Conservation (phyloP, 768 basidiomycete genomes). For the Tricholoma sp. region DNA sequence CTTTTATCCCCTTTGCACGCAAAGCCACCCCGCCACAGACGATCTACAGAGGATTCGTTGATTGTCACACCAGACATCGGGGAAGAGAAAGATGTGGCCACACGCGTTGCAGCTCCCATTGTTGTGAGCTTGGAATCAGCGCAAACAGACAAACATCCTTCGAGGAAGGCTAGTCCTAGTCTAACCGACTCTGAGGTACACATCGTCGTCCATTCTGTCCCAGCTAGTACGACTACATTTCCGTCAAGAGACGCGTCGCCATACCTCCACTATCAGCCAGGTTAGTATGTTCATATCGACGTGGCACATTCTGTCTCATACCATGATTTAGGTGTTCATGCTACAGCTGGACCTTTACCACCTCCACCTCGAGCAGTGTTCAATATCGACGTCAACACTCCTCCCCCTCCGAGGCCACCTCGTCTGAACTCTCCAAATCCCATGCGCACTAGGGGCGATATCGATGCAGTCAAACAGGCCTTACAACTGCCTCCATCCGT, state of each 20-base stretch:
- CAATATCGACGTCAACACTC: slow-evolving; percentile 36
- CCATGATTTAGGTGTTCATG: slow-evolving; percentile 43
- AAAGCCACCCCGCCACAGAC: slow-evolving; percentile 6
- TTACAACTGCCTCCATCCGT: slow-evolving; percentile 57
- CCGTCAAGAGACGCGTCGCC: slow-evolving; percentile 26
- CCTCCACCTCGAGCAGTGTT: slow-evolving; percentile 59
- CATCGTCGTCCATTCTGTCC: slow-evolving; percentile 19
- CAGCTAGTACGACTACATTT: slow-evolving; percentile 16
- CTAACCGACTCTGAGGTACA: slow-evolving; percentile 19
- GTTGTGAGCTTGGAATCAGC: slow-evolving; percentile 42
- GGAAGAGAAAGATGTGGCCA: slow-evolving; percentile 51
- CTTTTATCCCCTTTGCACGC: slow-evolving; percentile 20
- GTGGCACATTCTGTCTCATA: slow-evolving; percentile 1
- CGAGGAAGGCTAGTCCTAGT: slow-evolving; percentile 20
- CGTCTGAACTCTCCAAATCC: slow-evolving; percentile 53
- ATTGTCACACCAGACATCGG: slow-evolving; percentile 61
- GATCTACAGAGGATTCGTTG: slow-evolving; percentile 16
- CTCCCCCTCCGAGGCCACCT: slow-evolving; percentile 58
- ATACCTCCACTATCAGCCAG: slow-evolving; percentile 61
- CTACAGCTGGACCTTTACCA: slow-evolving; percentile 70
- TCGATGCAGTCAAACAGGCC: slow-evolving; percentile 55
- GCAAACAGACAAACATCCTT: slow-evolving; percentile 8
- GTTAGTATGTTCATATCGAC: slow-evolving; percentile 22
- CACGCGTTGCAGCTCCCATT: slow-evolving; percentile 60
- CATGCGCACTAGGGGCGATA: slow-evolving; percentile 39